Percentiles rank a stretch among this genome's conserved stretches.
Conservation (phyloP, 108 stramenopile genomes). For the Pseudonitzschia pungens region DNA sequence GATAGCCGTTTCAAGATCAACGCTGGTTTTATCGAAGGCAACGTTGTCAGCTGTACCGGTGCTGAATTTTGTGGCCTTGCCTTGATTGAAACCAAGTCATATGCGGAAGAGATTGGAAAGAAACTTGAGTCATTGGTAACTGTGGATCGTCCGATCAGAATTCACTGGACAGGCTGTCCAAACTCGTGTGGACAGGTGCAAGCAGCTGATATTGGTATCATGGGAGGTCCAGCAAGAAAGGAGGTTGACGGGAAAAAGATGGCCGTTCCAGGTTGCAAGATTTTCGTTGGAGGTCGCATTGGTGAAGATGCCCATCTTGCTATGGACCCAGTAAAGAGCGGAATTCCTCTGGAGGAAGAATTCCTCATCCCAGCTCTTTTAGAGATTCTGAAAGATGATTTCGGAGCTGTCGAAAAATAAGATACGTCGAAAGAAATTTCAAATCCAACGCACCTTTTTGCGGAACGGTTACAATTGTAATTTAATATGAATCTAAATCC, state of each 20-base stretch:
- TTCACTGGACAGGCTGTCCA: slow-evolving; percentile 97
- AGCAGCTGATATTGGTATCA: slow-evolving; percentile 93
- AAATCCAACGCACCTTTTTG: too few species aligned
- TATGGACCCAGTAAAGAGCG: slow-evolving; percentile 67
- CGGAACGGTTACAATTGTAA: not conserved
- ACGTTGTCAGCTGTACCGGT: slow-evolving; percentile 92
- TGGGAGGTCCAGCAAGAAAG: slow-evolving; percentile 90
- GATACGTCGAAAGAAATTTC: too few species aligned
- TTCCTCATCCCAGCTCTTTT: slow-evolving; percentile 71
- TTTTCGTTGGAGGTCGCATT: slow-evolving; percentile 88
- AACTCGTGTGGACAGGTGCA: slow-evolving; percentile 95
- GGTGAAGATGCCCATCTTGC: slow-evolving; percentile 86
- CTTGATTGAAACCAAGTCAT: slow-evolving; percentile 87
- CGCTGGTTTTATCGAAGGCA: slow-evolving; percentile 81
- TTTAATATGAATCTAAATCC: not conserved
- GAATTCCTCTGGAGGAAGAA: slow-evolving; percentile 76
- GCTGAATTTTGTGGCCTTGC: slow-evolving; percentile 93
- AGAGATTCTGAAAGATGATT: slow-evolving; percentile 73
- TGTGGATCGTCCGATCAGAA: slow-evolving; percentile 80
- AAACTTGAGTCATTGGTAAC: slow-evolving; percentile 81
- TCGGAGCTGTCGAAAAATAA: slow-evolving; percentile 73
- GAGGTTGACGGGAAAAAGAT: slow-evolving; percentile 80
- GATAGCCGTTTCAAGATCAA: slow-evolving; percentile 60
- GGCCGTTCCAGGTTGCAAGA: slow-evolving; percentile 92
- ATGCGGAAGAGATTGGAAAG: slow-evolving; percentile 67